phyloP scores from a whole-genome alignment of 768 basidiomycete genomes.

The Tricholoma flavovirens region DNA sequence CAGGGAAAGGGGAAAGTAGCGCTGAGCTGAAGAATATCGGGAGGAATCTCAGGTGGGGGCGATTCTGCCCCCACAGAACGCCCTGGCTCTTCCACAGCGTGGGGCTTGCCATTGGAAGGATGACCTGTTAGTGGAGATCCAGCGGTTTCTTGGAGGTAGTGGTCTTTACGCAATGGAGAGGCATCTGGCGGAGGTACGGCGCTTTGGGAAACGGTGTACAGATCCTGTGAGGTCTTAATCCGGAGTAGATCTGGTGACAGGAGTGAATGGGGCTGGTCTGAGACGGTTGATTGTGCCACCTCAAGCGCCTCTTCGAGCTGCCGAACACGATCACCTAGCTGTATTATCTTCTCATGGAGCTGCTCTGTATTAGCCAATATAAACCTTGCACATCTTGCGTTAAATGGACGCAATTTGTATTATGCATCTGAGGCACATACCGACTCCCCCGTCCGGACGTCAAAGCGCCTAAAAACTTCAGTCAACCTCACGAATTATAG shows the following conservation, averaged over 20 bases:
- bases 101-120: conserved; percentile 3
- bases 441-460: conserved; percentile 62
- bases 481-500: neutral
- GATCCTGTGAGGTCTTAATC: conserved; percentile 64
- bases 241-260: conserved; percentile 52
- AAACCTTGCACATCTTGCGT: conserved; percentile 34
- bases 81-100: neutral
- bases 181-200: conserved; percentile 1
- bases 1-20: conserved; percentile 68
- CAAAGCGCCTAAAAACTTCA: conserved; percentile 40
- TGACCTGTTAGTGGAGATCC: neutral
- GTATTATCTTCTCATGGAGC: conserved; percentile 56
- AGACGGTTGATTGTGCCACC: conserved; percentile 32
- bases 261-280: conserved; percentile 46
- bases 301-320: conserved; percentile 59
- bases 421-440: conserved; percentile 25
- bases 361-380: conserved; percentile 66
- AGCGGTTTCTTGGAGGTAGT: neutral
- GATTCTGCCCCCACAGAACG: conserved; percentile 10
- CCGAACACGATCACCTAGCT: conserved; percentile 57
- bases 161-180: conserved; percentile 1
- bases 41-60: conserved; percentile 34
- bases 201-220: conserved; percentile 36
- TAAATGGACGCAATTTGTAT: neutral
- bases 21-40: conserved; percentile 53